Evolutionary conservation across 768 basidiomycete species (phyloP).

Genomic region (Auricularia heimuer): DNA sequence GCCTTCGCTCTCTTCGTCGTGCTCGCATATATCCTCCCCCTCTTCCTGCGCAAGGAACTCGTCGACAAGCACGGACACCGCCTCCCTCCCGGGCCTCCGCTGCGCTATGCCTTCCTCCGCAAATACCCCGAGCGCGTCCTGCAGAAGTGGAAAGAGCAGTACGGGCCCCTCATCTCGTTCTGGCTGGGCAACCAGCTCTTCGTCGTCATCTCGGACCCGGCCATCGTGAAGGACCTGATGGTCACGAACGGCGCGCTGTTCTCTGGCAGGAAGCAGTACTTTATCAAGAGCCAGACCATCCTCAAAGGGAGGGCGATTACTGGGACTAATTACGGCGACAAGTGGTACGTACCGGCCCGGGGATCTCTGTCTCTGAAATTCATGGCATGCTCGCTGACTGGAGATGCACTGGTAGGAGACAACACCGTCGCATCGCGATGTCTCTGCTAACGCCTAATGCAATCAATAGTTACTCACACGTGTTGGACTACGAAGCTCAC

Average conservation of each 20-base stretch:
- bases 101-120: slow-evolving; percentile 19
- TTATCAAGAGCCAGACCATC: slow-evolving; percentile 37
- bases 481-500: slow-evolving; percentile 31
- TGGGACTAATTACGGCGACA: slow-evolving; percentile 33
- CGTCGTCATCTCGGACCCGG: slow-evolving; percentile 35
- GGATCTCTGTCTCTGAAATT: not conserved
- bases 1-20: no score
- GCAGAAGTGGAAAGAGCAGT: slow-evolving; percentile 33
- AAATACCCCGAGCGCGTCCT: slow-evolving; percentile 35
- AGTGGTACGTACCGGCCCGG: slow-evolving; percentile 21
- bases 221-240: slow-evolving; percentile 34
- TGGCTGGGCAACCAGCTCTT: slow-evolving; percentile 43
- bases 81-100: no score
- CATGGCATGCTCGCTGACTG: no score
- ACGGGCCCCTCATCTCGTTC: slow-evolving; percentile 35
- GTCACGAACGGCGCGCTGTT: slow-evolving; percentile 36
- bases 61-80: no score
- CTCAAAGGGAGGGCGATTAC: slow-evolving; percentile 36
- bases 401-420: slow-evolving; percentile 22
- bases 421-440: slow-evolving; percentile 32
- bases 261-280: slow-evolving; percentile 35
- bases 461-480: slow-evolving; percentile 26
- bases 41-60: no score
- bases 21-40: no score
- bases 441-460: slow-evolving; percentile 25